phyloP scores from a whole-genome alignment of 148 eudicot genomes.

The Chenopodium formosanum region DNA sequence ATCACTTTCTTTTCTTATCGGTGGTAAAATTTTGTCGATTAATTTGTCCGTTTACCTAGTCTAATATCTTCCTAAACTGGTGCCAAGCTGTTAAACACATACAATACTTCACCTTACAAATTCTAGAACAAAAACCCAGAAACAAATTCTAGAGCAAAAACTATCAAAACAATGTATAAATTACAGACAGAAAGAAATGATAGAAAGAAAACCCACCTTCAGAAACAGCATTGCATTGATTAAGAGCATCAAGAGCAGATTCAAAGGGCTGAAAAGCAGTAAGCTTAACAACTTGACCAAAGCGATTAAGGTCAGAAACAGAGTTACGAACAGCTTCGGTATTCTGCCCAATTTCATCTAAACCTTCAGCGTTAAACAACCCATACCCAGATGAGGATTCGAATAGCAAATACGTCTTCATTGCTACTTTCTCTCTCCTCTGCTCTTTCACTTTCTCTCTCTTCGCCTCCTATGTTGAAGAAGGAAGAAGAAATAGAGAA shows the following conservation, averaged over 20 bases:
- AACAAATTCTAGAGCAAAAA: no score
- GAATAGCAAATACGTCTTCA: slow-evolving; percentile 60
- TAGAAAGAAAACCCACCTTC: slow-evolving; percentile 51
- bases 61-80: no score
- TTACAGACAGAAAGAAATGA: neutral
- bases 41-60: no score
- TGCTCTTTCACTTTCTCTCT: slow-evolving; percentile 11
- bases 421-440: slow-evolving; percentile 14
- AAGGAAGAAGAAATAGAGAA: no score
- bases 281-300: slow-evolving; percentile 82
- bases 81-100: no score
- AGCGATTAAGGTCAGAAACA: slow-evolving; percentile 67
- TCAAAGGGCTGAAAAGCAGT: slow-evolving; percentile 73
- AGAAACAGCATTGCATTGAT: slow-evolving; percentile 80
- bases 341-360: slow-evolving; percentile 92
- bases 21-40: no score
- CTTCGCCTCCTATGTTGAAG: neutral
- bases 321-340: slow-evolving; percentile 75
- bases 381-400: slow-evolving; percentile 80
- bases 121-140: neutral
- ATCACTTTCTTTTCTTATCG: no score
- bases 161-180: no score
- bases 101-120: neutral
- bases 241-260: slow-evolving; percentile 85
- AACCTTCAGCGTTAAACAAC: slow-evolving; percentile 60